phyloP scores from a whole-genome alignment of 73 alveolate genomes.

The Paramecium octaurelia region DNA sequence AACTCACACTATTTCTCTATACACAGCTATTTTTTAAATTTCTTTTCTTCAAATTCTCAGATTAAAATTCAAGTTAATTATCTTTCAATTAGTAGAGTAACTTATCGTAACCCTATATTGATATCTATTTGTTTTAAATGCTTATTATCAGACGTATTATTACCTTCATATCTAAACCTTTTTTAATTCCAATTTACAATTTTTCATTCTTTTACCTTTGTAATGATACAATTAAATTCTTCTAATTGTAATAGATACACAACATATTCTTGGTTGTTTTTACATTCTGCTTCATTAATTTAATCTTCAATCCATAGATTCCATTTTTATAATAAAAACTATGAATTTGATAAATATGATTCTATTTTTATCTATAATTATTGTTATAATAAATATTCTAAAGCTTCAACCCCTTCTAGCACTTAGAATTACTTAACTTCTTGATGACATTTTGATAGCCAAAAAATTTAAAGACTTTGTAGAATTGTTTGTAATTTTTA shows the following conservation, averaged over 20 bases:
- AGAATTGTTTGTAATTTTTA: too few relatives aligned
- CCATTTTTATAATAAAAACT: too few relatives aligned
- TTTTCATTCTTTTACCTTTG: not conserved
- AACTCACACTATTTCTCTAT: not conserved
- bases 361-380: not conserved
- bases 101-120: too few relatives aligned
- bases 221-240: not conserved
- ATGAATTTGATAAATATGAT: not conserved
- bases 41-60: not conserved
- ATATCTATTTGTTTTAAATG: too few relatives aligned
- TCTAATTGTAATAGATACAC: conserved; percentile 42
- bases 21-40: too few relatives aligned
- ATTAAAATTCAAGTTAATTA: not conserved
- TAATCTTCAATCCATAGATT: too few relatives aligned
- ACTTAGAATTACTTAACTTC: too few relatives aligned
- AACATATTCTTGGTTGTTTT: conserved; percentile 23
- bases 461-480: too few relatives aligned
- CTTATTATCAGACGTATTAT: not conserved
- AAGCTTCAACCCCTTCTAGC: not conserved
- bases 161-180: conserved; percentile 8
- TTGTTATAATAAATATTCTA: not conserved
- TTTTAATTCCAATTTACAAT: not conserved
- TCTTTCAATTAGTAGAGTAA: too few relatives aligned
- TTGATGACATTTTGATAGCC: too few relatives aligned
- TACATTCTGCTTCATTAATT: not conserved